phyloP scores from a whole-genome alignment of 106 monocot genomes.

The Amphibolis antarctica region DNA sequence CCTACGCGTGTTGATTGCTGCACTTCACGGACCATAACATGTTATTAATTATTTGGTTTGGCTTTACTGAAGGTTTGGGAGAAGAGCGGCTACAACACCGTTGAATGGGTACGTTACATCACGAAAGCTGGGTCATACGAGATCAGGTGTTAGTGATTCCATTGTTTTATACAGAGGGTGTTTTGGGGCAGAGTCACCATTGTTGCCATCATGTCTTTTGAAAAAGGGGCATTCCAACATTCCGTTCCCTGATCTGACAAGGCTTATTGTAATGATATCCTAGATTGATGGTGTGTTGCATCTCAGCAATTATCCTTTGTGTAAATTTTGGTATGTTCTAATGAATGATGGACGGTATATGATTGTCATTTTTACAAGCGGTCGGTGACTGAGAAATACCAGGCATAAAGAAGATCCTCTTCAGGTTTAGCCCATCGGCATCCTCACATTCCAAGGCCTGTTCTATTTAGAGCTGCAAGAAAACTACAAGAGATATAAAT shows the following conservation, averaged over 20 bases:
- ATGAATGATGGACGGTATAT: neutral
- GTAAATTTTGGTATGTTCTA: constrained; percentile 6
- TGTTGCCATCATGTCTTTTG: neutral
- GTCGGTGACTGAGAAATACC: neutral
- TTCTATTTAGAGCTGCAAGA: too few relatives aligned
- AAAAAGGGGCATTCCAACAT: neutral
- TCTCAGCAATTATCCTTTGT: neutral
- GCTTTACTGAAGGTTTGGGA: constrained; percentile 72
- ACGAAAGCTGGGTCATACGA: constrained; percentile 97
- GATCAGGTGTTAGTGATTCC: constrained; percentile 53
- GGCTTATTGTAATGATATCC: neutral
- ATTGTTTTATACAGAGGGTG: neutral
- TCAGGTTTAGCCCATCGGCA: too few relatives aligned
- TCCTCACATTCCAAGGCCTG: too few relatives aligned
- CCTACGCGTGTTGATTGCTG: too few relatives aligned
- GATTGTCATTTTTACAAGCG: neutral
- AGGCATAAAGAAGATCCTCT: neutral
- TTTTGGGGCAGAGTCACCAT: neutral
- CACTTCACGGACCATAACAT: too few relatives aligned
- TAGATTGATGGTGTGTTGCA: neutral
- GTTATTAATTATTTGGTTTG: neutral
- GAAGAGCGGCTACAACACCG: constrained; percentile 98
- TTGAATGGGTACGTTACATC: constrained; percentile 98
- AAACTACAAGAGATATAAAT: too few relatives aligned
- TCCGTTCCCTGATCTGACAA: neutral